Conservation (phyloP, 2,329 filamentous ascomycete species). For the Xylaria sp. region DNA sequence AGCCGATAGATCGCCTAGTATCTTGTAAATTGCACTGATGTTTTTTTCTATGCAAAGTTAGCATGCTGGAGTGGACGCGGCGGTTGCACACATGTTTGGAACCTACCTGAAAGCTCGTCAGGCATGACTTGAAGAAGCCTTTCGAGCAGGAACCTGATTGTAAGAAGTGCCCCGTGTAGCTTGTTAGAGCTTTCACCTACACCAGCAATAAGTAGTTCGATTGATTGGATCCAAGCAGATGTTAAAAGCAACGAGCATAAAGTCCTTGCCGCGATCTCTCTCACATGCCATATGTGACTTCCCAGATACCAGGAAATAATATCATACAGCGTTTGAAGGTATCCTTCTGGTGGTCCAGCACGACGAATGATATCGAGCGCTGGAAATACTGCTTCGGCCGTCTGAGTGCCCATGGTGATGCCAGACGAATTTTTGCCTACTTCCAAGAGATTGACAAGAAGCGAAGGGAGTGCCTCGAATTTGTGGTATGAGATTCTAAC, state of each 20-base stretch:
- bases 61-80: not conserved
- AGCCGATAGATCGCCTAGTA: constrained; percentile 40
- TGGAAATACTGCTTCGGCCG: constrained; percentile 80
- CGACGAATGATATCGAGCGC: constrained; percentile 83
- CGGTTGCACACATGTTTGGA: not conserved
- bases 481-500: constrained; percentile 75
- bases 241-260: constrained; percentile 70
- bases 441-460: constrained; percentile 71
- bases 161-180: constrained; percentile 68
- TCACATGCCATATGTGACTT: constrained; percentile 80
- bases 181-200: constrained; percentile 58
- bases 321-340: constrained; percentile 64
- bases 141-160: constrained; percentile 66
- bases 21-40: constrained; percentile 33
- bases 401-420: constrained; percentile 50
- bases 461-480: constrained; percentile 71
- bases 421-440: constrained; percentile 57
- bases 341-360: constrained; percentile 70
- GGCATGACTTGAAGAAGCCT: constrained; percentile 60
- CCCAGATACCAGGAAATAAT: constrained; percentile 71
- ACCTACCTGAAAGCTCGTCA: constrained; percentile 57
- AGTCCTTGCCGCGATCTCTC: constrained; percentile 82
- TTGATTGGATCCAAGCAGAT: constrained; percentile 58
- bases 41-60: constrained; percentile 41
- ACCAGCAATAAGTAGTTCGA: constrained; percentile 53